Evolutionary conservation across 2,329 filamentous ascomycete genomes (phyloP), one percentile per base, ranked within the genome.

Genomic region (Aspergillus quadrilineatus): DNA sequence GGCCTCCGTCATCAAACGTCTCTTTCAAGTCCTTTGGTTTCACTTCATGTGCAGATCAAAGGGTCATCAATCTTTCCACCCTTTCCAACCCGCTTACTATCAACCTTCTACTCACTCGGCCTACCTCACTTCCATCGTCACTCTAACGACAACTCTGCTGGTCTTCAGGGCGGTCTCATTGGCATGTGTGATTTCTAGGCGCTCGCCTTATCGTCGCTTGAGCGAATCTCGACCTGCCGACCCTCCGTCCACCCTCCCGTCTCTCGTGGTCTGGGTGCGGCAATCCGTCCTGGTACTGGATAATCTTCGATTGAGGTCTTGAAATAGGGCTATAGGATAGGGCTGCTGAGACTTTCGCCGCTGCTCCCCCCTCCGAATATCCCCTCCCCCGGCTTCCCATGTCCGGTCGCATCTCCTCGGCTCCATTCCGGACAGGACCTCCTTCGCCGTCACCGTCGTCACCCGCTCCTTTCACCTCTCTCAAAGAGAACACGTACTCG

Each of bases 361-460:
- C 59, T 43, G 32, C 55, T 44, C 51, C 59, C 37, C 53, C 54
- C 26, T 42, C 50, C 45, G 22, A 22, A 22, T 50, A 45, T 50
- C 43, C 53, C 59, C 56, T 55, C 56, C 57, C 44, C 53, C 57
- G 53, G 53, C 64, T 61, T 34, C 36, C 67, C 68, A 76, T 76
- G 74, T 76, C 74, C 67, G 65, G 70, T 72, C 69, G 67, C 65
- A 60, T 61, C 59, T 62, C 65, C 56, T 67, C 68, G 50, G 63
- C 67, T 55, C 67, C 73, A 53, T 71, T 69, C 57, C 69, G 64
- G 66, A 64, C 68, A 63, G 72, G 69, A 59, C 75, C 74, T 66
- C 71, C 70, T 60, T 78, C 76, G 55, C 75, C 76, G 58, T 71
- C 76, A 56, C 75, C 76, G 58, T 71, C 74, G 17, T 78, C 76